A percentile compares a stretch with the other conserved stretches of the same genome.
Evolutionary conservation across 306 rosid genomes (phyloP).

Genomic region (Acmispon strigosus): DNA sequence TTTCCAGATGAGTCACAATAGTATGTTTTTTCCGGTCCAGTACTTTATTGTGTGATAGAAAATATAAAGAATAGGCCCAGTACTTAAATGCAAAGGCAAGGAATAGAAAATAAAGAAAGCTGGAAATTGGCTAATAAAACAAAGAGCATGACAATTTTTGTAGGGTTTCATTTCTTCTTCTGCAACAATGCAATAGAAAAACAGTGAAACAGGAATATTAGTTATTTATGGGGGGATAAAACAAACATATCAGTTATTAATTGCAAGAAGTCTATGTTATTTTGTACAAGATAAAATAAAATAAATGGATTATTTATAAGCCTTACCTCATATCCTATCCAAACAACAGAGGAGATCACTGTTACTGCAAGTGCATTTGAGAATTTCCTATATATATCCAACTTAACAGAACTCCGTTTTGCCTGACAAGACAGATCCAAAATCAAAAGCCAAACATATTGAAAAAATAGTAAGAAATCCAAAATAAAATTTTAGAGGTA

Average conservation of each 20-base stretch:
- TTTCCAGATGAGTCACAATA: neutral
- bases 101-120: slow-evolving; percentile 1
- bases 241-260: neutral
- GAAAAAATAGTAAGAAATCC: neutral
- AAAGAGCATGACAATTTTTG: neutral
- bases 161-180: neutral
- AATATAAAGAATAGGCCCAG: neutral
- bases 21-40: neutral
- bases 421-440: slow-evolving; percentile 39
- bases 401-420: slow-evolving; percentile 86
- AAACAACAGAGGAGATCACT: slow-evolving; percentile 76
- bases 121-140: neutral
- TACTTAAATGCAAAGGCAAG: neutral
- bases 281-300: slow-evolving; percentile 6
- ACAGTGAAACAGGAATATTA: neutral
- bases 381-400: slow-evolving; percentile 91
- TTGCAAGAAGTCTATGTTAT: neutral
- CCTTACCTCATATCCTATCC: slow-evolving; percentile 92
- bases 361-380: slow-evolving; percentile 81
- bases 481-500: slow-evolving; percentile 1
- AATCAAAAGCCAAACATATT: neutral
- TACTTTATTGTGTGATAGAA: neutral
- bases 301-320: slow-evolving; percentile 5
- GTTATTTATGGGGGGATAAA: neutral
- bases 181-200: neutral